These are phyloP conservation scores for Chaetomiaceae sp. DNA, from an alignment of 2,329 filamentous ascomycete genomes.

Conservation along the genomic window DNA sequence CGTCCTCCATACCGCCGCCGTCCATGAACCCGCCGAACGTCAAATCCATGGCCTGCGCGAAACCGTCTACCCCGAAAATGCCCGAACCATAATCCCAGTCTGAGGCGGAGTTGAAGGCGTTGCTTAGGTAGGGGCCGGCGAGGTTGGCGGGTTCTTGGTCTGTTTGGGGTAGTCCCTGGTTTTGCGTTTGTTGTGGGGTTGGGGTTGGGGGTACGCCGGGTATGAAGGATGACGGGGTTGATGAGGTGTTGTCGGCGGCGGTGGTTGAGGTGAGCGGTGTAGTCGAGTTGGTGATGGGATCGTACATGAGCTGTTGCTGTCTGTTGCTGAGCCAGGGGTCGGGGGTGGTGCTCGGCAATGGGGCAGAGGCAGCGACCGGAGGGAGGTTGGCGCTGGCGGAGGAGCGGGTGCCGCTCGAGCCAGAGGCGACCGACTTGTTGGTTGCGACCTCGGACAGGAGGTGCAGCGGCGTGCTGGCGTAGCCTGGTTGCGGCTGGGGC, in stretches of 20 bases:
- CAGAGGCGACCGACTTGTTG: conserved; percentile 33
- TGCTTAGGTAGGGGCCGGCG: not conserved
- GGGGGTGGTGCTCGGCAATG: not conserved
- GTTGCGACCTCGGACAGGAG: conserved; percentile 55
- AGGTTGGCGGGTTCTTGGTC: conserved; percentile 9
- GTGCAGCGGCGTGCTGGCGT: conserved; percentile 50
- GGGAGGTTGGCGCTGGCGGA: conserved; percentile 2
- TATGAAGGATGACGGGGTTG: not conserved
- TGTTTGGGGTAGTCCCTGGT: not conserved
- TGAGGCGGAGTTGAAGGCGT: not conserved
- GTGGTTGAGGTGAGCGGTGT: not conserved
- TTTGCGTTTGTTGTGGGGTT: not conserved
- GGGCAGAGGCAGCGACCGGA: no score
- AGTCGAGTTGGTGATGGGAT: not conserved
- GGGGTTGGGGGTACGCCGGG: not conserved
- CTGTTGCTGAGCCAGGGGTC: conserved; percentile 3
- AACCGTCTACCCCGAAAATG: conserved; percentile 37
- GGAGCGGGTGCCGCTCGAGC: not conserved
- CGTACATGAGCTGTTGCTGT: conserved; percentile 1
- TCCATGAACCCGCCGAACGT: conserved; percentile 36
- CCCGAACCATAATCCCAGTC: conserved; percentile 34
- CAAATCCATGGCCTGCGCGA: conserved; percentile 42
- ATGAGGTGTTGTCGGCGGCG: not conserved
- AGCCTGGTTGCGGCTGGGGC: conserved; percentile 25
- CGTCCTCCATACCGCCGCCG: conserved; percentile 31